These are phyloP conservation scores for Meredithiella fracta DNA, from an alignment of 2,329 filamentous ascomycete genomes.

Conservation along the genomic window DNA sequence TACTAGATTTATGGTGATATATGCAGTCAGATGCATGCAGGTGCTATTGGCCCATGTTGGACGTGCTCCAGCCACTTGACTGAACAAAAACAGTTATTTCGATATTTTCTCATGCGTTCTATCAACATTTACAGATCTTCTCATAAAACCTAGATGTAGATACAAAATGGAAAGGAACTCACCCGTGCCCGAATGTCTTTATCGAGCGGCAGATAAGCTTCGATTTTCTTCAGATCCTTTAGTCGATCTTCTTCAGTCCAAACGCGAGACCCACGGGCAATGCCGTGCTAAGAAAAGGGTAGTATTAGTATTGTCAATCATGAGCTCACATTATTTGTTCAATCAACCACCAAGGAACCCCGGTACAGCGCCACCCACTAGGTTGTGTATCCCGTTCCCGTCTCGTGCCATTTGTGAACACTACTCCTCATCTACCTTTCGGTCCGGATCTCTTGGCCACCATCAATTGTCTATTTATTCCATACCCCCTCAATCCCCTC, in stretches of 20 bases:
- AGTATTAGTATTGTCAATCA: background rate
- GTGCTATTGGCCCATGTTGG: too few relatives aligned
- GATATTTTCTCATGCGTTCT: background rate
- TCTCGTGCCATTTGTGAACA: background rate
- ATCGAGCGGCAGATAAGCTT: conserved; percentile 57
- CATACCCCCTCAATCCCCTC: background rate
- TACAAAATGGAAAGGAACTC: conserved; percentile 7
- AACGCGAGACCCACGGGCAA: conserved; percentile 48
- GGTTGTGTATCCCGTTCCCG: background rate
- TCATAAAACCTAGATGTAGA: background rate
- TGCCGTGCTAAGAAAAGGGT: conserved; percentile 49
- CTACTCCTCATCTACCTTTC: too few relatives aligned
- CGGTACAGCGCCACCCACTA: background rate
- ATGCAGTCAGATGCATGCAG: too few relatives aligned
- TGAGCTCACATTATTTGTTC: background rate
- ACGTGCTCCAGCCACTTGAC: too few relatives aligned
- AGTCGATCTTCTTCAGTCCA: conserved; percentile 54
- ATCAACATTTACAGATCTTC: background rate
- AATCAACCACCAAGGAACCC: background rate
- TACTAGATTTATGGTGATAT: too few relatives aligned
- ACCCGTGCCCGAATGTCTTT: conserved; percentile 51
- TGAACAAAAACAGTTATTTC: too few relatives aligned
- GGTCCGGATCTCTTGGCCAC: too few relatives aligned
- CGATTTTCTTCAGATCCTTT: conserved; percentile 59
- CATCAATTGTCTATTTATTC: background rate